Base-by-base conservation (phyloP, 1,284 basidiomycete species). In the Chondrostereum purpureum region DNA sequence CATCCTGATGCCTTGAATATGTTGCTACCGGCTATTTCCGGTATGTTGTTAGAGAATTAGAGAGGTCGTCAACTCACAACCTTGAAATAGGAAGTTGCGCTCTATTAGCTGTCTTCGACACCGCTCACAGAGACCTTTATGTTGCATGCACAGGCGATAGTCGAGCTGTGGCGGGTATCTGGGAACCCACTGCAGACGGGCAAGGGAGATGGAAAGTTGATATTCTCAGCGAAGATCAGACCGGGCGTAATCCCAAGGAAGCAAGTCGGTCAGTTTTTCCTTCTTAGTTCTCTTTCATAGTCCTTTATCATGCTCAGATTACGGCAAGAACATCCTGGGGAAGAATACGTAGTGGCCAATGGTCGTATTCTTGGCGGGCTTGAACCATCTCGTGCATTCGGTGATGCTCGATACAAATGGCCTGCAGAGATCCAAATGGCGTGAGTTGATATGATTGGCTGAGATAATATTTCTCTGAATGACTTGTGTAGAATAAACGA, bases 391-490 rank as follows among this genome's bases (percentile, higher is more conserved):
- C 78, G 96, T 49, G 93, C 95, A 1, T 95, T 94, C 69, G 94
- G 94, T 47, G 96, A 98, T 66, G 87, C 92, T 2, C 77, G 91
- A 22, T 99, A 98, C 72, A 97, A 99, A 61, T 90, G 88, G 88
- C 69, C 82, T 23, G 72, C 74, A 31, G 73, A 77, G 39, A 68
- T 90, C 27, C 87, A 90, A 59, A 75, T 83, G 57, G 70, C 75
- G 90, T 92, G 57, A 64, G 82, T 63, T 5, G 11, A 20, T 35
- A 19, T n/a, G 40, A 8, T 2, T 21, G 4, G 21, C 38, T 41
- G 20, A 22, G 37, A 35, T 43, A n/a, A 35, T 50, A 19, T 35
- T 36, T 46, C 17, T 39, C 46, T 37, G 49, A 39, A 18, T n/a
- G 35, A 48, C 37, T 33, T 46, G 16, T 37, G 8, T 42, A 86